Evolutionary conservation across 495 filamentous ascomycete genomes (phyloP).

Genomic region (Neurospora sp.): DNA sequence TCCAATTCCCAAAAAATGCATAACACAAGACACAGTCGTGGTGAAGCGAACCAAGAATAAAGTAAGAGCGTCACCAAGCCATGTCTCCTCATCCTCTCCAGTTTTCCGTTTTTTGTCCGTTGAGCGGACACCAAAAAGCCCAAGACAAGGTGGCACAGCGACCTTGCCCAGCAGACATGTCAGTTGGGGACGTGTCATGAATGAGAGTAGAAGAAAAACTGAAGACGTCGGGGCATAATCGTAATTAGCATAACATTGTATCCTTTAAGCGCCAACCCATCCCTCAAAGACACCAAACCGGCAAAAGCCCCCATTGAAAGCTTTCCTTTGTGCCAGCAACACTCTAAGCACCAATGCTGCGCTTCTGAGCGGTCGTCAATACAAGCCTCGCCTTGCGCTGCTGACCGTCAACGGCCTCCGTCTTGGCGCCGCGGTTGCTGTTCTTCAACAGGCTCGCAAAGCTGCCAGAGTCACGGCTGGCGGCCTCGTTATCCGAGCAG

Average conservation of each 20-base stretch:
- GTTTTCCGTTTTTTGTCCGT: neutral
- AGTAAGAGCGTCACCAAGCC: neutral
- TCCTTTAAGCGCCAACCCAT: conserved; percentile 4
- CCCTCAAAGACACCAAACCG: neutral
- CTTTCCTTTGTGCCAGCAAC: neutral
- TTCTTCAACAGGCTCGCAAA: conserved; percentile 53
- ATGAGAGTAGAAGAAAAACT: conserved; percentile 5
- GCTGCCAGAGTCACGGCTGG: conserved; percentile 25
- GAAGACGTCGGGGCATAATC: conserved; percentile 23
- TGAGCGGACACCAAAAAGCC: neutral
- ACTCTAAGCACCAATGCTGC: conserved; percentile 42
- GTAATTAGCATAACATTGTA: conserved; percentile 26
- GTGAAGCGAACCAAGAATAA: neutral
- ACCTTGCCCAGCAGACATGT: neutral
- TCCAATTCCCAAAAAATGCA: neutral
- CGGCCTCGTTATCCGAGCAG: conserved; percentile 34
- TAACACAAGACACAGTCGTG: neutral
- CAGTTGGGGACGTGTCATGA: neutral
- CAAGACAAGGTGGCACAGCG: neutral
- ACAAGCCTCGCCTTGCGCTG: conserved; percentile 82
- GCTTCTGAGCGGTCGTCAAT: conserved; percentile 81
- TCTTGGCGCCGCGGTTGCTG: conserved; percentile 33
- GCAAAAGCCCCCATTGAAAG: neutral
- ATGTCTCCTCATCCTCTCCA: neutral
- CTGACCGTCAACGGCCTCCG: conserved; percentile 44